Conservation (phyloP, 768 basidiomycete genomes). For the Boletus sp. region DNA sequence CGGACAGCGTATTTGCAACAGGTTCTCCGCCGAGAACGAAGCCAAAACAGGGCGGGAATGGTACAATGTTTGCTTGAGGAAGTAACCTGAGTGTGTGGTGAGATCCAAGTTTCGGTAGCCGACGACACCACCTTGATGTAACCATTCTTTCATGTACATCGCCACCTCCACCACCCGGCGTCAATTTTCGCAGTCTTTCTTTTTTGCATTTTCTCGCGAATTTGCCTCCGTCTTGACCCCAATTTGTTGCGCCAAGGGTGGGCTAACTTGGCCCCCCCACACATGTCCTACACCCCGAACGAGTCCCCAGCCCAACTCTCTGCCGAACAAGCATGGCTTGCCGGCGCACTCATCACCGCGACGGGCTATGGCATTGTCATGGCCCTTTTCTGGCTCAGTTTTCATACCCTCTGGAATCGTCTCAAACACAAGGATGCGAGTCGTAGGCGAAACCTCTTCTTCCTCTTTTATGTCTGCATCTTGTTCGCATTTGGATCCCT, state of each 20-base stretch:
- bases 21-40: no score
- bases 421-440: conserved; percentile 14
- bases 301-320: conserved; percentile 17
- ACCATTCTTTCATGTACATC: not conserved
- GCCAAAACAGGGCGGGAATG: not conserved
- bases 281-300: conserved; percentile 19
- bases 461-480: conserved; percentile 24
- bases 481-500: conserved; percentile 27
- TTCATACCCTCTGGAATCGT: conserved; percentile 17
- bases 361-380: conserved; percentile 28
- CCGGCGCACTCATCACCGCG: conserved; percentile 26
- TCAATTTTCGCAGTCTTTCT: not conserved
- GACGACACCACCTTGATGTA: not conserved
- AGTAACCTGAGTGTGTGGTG: not conserved
- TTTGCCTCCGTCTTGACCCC: not conserved
- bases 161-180: not conserved
- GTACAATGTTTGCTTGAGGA: not conserved
- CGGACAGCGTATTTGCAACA: no score
- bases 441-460: conserved; percentile 15
- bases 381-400: conserved; percentile 25
- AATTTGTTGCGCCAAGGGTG: not conserved
- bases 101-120: not conserved
- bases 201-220: not conserved
- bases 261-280: conserved; percentile 5
- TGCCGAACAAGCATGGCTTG: conserved; percentile 30